Conservation (phyloP, 306 rosid genomes). For the Pyrus pyrifolia region DNA sequence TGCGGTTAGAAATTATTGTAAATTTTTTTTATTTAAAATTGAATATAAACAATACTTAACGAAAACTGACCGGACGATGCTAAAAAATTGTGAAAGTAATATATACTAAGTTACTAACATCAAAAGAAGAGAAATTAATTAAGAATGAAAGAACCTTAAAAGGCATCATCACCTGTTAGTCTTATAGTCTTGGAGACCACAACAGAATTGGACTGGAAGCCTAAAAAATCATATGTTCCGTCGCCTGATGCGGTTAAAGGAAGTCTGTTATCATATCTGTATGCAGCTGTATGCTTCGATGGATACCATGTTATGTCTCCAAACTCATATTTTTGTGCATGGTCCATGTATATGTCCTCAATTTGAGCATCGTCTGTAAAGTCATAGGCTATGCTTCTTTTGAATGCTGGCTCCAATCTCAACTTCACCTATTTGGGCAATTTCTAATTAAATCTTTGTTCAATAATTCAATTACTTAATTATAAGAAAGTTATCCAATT, state of each 20-base stretch:
- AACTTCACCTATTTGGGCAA: constrained; percentile 40
- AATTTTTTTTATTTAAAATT: too few relatives aligned
- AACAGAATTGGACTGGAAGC: constrained; percentile 52
- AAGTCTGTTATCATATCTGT: constrained; percentile 61
- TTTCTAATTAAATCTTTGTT: neutral
- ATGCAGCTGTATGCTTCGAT: constrained; percentile 46
- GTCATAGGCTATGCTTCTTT: constrained; percentile 53
- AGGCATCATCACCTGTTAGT: constrained; percentile 35
- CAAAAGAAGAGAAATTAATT: neutral
- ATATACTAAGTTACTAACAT: too few relatives aligned
- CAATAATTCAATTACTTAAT: neutral
- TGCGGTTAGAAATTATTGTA: too few relatives aligned
- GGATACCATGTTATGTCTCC: constrained; percentile 80
- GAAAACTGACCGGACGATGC: too few relatives aligned
- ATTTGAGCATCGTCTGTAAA: constrained; percentile 35
- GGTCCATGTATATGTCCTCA: constrained; percentile 39
- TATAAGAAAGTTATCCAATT: neutral
- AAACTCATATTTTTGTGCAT: constrained; percentile 58
- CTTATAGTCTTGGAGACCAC: constrained; percentile 42
- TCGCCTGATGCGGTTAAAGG: constrained; percentile 40
- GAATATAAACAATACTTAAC: too few relatives aligned
- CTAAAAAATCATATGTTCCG: constrained; percentile 54
- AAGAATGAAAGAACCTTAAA: too few relatives aligned
- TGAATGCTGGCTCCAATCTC: constrained; percentile 54
- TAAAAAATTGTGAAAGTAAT: too few relatives aligned